Conservation (phyloP, 78 protist species). For the Bodo saltans region DNA sequence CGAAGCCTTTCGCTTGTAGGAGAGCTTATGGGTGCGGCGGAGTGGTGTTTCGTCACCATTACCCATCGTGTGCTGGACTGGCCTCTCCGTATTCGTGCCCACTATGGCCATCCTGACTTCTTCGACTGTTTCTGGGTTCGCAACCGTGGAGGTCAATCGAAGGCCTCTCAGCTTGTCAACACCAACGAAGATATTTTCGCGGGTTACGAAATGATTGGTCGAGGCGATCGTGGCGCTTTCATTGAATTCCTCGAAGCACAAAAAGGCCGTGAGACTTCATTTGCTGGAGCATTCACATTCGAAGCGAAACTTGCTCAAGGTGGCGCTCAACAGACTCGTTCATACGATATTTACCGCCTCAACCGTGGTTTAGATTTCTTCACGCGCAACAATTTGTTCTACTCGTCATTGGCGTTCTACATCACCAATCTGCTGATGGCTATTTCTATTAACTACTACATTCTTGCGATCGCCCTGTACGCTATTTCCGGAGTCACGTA, state of each 20-base stretch:
- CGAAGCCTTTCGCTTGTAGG: slow-evolving; percentile 1
- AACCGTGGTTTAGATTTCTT: not conserved
- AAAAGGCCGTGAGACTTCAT: slow-evolving; percentile 26
- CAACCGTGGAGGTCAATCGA: slow-evolving; percentile 15
- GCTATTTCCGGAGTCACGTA: slow-evolving; percentile 18
- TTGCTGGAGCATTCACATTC: not conserved
- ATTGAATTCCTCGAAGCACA: slow-evolving; percentile 18
- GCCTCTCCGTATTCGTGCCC: slow-evolving; percentile 8
- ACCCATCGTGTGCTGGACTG: slow-evolving; percentile 24
- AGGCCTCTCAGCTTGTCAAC: slow-evolving; percentile 28
- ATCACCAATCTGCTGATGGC: slow-evolving; percentile 12
- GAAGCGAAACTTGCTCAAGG: slow-evolving; percentile 33
- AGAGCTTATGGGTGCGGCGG: slow-evolving; percentile 26
- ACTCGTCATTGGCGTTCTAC: slow-evolving; percentile 21
- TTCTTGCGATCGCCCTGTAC: slow-evolving; percentile 4
- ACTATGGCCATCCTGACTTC: slow-evolving; percentile 41
- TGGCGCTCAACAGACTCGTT: slow-evolving; percentile 25
- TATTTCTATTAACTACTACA: slow-evolving; percentile 18
- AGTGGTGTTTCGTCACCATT: slow-evolving; percentile 36
- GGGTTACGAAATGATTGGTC: slow-evolving; percentile 28
- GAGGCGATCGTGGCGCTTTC: slow-evolving; percentile 18
- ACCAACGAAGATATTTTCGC: slow-evolving; percentile 33
- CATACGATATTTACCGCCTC: slow-evolving; percentile 12
- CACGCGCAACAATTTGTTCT: not conserved
- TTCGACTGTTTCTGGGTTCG: slow-evolving; percentile 38